Percentiles rank a stretch among this genome's conserved stretches.
Evolutionary conservation across 2,329 filamentous ascomycete genomes (phyloP).

Genomic region (Arthroderma sp.): DNA sequence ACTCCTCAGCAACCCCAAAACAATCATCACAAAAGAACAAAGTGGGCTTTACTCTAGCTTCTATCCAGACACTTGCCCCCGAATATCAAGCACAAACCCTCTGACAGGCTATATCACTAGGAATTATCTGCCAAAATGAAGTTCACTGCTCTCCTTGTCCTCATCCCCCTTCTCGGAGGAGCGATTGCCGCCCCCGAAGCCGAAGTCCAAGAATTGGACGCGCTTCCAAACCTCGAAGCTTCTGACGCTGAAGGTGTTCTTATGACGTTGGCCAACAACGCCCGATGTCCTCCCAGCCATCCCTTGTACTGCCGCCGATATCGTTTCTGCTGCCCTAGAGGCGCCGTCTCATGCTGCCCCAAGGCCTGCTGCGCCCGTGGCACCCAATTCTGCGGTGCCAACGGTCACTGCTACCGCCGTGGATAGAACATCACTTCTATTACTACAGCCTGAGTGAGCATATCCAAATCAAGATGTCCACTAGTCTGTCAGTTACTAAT

Average conservation of each 20-base stretch:
- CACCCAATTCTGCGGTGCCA: not conserved
- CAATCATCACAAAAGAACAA: not conserved
- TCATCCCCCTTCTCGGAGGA: not conserved
- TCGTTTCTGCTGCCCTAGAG: not conserved
- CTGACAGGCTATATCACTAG: not conserved
- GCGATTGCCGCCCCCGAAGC: not conserved
- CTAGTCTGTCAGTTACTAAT: not conserved
- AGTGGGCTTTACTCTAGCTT: not conserved
- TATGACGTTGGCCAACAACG: not conserved
- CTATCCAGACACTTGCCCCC: not conserved
- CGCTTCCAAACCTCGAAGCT: not conserved
- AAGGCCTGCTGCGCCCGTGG: constrained; percentile 1
- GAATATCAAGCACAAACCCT: not conserved
- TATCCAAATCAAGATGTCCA: not conserved
- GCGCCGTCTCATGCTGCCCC: constrained; percentile 1
- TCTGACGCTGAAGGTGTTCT: not conserved
- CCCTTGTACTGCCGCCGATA: not conserved
- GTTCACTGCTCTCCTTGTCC: not conserved
- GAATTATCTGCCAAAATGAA: not conserved
- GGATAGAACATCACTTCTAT: not conserved
- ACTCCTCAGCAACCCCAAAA: not conserved
- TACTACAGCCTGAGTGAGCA: not conserved
- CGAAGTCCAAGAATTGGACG: not conserved
- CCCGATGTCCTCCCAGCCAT: not conserved
- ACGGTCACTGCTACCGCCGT: constrained; percentile 5